These are phyloP conservation scores for Primulina huaijiensis DNA, from an alignment of 257 asterid species.

Conservation along the genomic window DNA sequence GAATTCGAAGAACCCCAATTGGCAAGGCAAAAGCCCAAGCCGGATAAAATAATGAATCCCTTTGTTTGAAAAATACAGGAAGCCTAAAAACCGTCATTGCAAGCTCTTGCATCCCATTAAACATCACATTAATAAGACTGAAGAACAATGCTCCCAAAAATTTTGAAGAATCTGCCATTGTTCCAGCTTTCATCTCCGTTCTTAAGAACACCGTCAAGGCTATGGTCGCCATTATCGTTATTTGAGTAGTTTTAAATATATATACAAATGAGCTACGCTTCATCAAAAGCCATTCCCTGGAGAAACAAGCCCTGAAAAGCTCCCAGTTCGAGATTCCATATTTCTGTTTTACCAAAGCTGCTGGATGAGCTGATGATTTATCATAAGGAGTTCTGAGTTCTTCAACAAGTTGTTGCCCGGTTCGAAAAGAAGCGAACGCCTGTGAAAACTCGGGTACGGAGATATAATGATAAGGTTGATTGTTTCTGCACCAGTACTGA, in stretches of 20 bases:
- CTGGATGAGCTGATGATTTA: conserved; percentile 59
- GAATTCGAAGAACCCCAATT: conserved; percentile 69
- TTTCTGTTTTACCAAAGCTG: conserved; percentile 71
- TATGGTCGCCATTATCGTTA: conserved; percentile 64
- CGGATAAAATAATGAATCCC: conserved; percentile 69
- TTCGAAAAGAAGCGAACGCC: conserved; percentile 50
- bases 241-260: conserved; percentile 75
- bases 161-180: conserved; percentile 41
- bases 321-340: conserved; percentile 70
- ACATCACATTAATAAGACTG: conserved; percentile 78
- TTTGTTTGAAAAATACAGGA: conserved; percentile 80
- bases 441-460: conserved; percentile 54
- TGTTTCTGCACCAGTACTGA: conserved; percentile 61
- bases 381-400: conserved; percentile 65
- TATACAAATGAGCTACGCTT: conserved; percentile 60
- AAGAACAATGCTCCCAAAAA: conserved; percentile 80
- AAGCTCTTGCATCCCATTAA: conserved; percentile 80
- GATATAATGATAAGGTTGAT: conserved; percentile 48
- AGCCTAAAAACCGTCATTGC: conserved; percentile 77
- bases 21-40: conserved; percentile 95
- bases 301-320: conserved; percentile 64
- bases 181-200: conserved; percentile 70
- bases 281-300: conserved; percentile 77
- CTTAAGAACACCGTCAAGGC: conserved; percentile 71
- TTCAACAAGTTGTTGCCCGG: conserved; percentile 43